Percentiles rank a stretch among this genome's conserved stretches.
Evolutionary conservation across 2,329 filamentous ascomycete genomes (phyloP).

Genomic region (Esteya vermicola): DNA sequence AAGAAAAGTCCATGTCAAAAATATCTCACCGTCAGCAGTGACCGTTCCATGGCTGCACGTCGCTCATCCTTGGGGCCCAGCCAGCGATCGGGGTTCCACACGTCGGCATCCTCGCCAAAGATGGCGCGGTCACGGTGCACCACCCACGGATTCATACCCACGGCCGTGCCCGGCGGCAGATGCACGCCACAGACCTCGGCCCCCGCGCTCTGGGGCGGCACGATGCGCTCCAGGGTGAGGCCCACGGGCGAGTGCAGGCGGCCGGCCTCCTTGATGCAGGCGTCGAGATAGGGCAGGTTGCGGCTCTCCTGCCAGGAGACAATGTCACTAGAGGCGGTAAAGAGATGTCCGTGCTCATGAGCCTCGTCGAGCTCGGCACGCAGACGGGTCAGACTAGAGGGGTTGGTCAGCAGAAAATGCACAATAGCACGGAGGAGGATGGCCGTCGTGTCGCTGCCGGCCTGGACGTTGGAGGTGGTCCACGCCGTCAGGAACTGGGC

Average conservation of each 20-base stretch:
- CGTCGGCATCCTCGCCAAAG: conserved; percentile 29
- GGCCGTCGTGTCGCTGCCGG: conserved; percentile 22
- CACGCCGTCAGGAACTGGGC: conserved; percentile 20
- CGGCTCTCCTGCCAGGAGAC: conserved; percentile 2
- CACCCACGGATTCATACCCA: conserved; percentile 23
- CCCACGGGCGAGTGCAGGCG: conserved; percentile 22
- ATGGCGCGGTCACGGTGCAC: conserved; percentile 18
- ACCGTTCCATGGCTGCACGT: conserved; percentile 8
- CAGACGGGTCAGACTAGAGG: conserved; percentile 11
- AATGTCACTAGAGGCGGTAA: conserved; percentile 6
- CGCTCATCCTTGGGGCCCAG: conserved; percentile 16
- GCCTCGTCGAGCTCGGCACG: conserved; percentile 21
- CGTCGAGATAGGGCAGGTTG: conserved; percentile 29
- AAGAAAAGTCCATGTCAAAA: conserved; percentile 18
- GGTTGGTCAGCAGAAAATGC: conserved; percentile 20
- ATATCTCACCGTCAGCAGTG: conserved; percentile 23
- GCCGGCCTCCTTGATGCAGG: conserved; percentile 31
- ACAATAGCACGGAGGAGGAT: conserved; percentile 19
- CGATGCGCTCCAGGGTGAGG: conserved; percentile 1
- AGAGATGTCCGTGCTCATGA: no score
- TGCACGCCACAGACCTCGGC: no score
- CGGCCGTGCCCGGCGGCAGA: conserved; percentile 7
- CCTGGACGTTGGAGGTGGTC: conserved; percentile 21
- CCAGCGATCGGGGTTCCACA: conserved; percentile 34
- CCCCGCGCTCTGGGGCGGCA: neutral